Conservation (phyloP, 495 filamentous ascomycete genomes). For the Daldinia decipiens region DNA sequence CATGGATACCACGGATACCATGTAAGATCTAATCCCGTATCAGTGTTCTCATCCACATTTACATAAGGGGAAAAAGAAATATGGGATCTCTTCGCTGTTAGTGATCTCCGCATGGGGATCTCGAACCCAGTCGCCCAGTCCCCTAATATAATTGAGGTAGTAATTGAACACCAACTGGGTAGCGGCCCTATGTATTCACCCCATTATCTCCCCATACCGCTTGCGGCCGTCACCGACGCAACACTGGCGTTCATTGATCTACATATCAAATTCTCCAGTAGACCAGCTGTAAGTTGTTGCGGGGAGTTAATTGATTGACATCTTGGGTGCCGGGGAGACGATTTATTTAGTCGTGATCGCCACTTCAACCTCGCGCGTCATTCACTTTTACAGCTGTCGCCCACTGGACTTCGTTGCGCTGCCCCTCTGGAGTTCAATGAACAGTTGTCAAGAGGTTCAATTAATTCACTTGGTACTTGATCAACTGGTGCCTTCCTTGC, state of each 20-base stretch:
- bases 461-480: slow-evolving; percentile 1
- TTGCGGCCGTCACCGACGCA: slow-evolving; percentile 22
- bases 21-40: slow-evolving; percentile 6
- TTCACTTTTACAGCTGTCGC: slow-evolving; percentile 11
- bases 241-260: slow-evolving; percentile 31
- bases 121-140: slow-evolving; percentile 30
- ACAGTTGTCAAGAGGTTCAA: slow-evolving; percentile 1
- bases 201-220: slow-evolving; percentile 12
- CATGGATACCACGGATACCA: neutral
- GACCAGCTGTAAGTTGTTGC: slow-evolving; percentile 12
- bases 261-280: slow-evolving; percentile 18
- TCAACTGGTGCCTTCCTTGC: neutral
- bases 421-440: neutral
- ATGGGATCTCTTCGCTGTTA: slow-evolving; percentile 25
- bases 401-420: slow-evolving; percentile 2
- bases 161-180: slow-evolving; percentile 22
- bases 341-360: slow-evolving; percentile 26
- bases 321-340: slow-evolving; percentile 15
- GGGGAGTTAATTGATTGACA: slow-evolving; percentile 7
- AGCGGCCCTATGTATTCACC: slow-evolving; percentile 24
- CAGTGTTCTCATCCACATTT: neutral
- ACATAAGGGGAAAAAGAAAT: neutral
- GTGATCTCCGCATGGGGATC: slow-evolving; percentile 35
- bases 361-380: slow-evolving; percentile 24
- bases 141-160: slow-evolving; percentile 30